Conservation (phyloP, 371 early-diverging fungal species). For the Syncephalastrum sp. region DNA sequence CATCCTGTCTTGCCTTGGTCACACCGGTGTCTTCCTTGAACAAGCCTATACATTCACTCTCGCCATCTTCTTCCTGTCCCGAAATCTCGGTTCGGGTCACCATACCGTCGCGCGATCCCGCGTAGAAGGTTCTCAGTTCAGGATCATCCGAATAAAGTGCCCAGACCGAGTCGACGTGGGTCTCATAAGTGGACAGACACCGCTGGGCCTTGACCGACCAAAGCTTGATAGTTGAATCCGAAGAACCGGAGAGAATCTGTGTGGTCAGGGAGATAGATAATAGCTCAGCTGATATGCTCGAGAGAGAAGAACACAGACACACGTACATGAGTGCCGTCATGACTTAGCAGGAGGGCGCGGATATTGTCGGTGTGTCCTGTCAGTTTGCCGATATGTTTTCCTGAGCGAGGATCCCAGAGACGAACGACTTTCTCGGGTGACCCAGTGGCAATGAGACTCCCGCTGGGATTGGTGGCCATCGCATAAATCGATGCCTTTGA, state of each 20-base stretch:
- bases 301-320: background rate
- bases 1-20: constrained; percentile 54
- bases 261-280: background rate
- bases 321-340: constrained; percentile 82
- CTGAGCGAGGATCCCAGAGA: constrained; percentile 86
- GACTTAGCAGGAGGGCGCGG: constrained; percentile 81
- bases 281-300: background rate
- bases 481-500: constrained; percentile 75
- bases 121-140: constrained; percentile 83
- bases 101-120: constrained; percentile 88
- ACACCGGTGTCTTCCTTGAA: constrained; percentile 85
- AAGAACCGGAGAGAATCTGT: constrained; percentile 87
- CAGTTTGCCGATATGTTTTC: constrained; percentile 72
- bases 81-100: constrained; percentile 74
- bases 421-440: constrained; percentile 89
- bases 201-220: constrained; percentile 90
- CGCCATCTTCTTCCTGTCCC: constrained; percentile 41
- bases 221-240: constrained; percentile 87
- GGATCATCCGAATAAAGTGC: constrained; percentile 83
- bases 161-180: constrained; percentile 92
- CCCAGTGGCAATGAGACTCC: constrained; percentile 75
- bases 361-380: constrained; percentile 95
- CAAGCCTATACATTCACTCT: constrained; percentile 78
- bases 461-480: constrained; percentile 69
- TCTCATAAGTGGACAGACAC: constrained; percentile 82